A percentile compares a stretch with the other conserved stretches of the same genome.
phyloP scores from a whole-genome alignment of 345 rosid genomes.

The Eucalyptus marginata region DNA sequence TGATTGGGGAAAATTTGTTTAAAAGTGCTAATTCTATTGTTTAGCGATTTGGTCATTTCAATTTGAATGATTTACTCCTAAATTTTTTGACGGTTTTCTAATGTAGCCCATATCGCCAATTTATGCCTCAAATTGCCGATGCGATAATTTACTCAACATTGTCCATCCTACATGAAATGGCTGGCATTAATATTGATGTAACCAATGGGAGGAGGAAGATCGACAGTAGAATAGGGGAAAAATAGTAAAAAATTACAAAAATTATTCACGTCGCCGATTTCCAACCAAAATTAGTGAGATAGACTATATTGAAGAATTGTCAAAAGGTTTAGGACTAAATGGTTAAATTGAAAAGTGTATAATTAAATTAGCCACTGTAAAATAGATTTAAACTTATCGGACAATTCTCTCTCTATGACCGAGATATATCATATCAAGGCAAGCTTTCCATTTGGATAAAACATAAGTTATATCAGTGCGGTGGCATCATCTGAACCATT shows the following conservation, averaged over 20 bases:
- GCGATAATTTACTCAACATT: accelerated
- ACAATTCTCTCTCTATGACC: neutral
- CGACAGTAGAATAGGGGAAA: accelerated
- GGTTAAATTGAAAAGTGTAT: too few species aligned
- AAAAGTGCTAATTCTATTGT: too few species aligned
- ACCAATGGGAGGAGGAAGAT: accelerated
- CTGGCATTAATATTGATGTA: accelerated
- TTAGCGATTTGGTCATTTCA: too few species aligned
- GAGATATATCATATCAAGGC: neutral
- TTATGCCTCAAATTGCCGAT: accelerated
- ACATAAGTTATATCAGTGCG: accelerated
- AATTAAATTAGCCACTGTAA: accelerated
- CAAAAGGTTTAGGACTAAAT: neutral
- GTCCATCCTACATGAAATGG: accelerated
- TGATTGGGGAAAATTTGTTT: neutral
- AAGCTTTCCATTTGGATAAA: neutral
- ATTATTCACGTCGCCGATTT: accelerated
- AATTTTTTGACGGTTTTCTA: too few species aligned
- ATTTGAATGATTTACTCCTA: too few species aligned
- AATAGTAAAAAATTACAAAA: too few species aligned
- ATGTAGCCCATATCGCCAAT: too few species aligned
- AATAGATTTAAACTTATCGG: neutral
- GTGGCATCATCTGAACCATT: neutral
- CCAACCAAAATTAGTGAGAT: accelerated
- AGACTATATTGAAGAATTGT: too few species aligned